phyloP scores from a whole-genome alignment of 345 rosid genomes.

The Linum tenue region DNA sequence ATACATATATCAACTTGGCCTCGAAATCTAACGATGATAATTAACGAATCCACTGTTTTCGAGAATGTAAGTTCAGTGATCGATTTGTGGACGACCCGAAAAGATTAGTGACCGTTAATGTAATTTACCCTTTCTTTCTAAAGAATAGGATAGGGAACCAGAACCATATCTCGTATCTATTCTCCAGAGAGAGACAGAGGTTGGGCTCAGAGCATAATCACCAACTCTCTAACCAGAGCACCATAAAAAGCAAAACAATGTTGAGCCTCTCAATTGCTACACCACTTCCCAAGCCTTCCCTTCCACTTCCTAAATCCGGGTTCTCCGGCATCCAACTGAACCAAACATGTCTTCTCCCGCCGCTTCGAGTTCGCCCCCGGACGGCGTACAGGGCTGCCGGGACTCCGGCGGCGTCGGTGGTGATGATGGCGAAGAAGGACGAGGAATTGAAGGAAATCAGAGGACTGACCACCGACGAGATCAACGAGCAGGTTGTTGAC shows the following conservation, averaged over 20 bases:
- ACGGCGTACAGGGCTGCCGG: slow-evolving; percentile 17
- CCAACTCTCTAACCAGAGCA: not conserved
- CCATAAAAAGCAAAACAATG: slow-evolving; percentile 30
- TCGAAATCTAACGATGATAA: too few relatives aligned
- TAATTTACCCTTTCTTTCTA: too few relatives aligned
- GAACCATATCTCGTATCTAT: too few relatives aligned
- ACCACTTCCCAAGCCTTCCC: slow-evolving; percentile 28
- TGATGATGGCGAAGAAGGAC: slow-evolving; percentile 77
- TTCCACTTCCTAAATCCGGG: slow-evolving; percentile 29
- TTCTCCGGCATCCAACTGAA: slow-evolving; percentile 46
- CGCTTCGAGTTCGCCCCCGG: slow-evolving; percentile 12
- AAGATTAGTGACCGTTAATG: too few relatives aligned
- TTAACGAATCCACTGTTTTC: too few relatives aligned
- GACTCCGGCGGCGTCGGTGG: slow-evolving; percentile 24
- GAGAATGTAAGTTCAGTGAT: too few relatives aligned
- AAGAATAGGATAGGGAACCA: too few relatives aligned
- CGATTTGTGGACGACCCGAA: too few relatives aligned
- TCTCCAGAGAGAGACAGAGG: not conserved
- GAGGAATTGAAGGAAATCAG: slow-evolving; percentile 75
- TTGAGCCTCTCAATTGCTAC: slow-evolving; percentile 39
- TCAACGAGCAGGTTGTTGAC: slow-evolving; percentile 75
- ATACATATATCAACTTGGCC: too few relatives aligned
- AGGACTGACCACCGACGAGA: slow-evolving; percentile 55
- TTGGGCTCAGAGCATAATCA: not conserved
- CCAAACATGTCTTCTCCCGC: slow-evolving; percentile 19